Evolutionary conservation across 805 yeast species (phyloP).

Genomic region (Geotrichum ghanense): DNA sequence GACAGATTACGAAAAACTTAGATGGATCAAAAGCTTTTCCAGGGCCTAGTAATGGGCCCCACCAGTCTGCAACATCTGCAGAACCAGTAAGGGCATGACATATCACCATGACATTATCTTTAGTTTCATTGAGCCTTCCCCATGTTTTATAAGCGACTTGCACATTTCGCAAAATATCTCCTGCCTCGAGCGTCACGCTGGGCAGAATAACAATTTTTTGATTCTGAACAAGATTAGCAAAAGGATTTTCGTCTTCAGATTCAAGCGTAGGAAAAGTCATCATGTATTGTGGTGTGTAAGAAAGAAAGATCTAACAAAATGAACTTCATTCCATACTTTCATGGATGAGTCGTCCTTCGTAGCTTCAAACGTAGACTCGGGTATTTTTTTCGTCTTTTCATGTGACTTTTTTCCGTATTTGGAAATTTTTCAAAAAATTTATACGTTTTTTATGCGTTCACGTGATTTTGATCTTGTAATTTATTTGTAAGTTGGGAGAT

Average conservation of each 20-base stretch:
- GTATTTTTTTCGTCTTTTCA: too few relatives aligned
- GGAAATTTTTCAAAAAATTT: too few relatives aligned
- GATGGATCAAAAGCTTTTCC: constrained; percentile 86
- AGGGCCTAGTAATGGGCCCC: constrained; percentile 91
- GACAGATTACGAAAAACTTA: constrained; percentile 72
- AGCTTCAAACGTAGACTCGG: too few relatives aligned
- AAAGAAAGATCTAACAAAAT: not conserved
- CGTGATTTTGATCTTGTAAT: too few relatives aligned
- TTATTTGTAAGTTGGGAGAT: too few relatives aligned
- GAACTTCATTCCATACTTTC: not conserved
- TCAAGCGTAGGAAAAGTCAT: constrained; percentile 7
- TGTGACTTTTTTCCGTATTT: too few relatives aligned
- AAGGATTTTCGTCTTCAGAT: constrained; percentile 42
- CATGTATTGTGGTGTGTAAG: not conserved
- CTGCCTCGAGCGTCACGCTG: constrained; percentile 65
- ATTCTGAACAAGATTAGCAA: constrained; percentile 53
- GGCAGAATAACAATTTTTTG: constrained; percentile 78
- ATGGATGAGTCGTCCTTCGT: not conserved
- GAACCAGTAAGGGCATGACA: constrained; percentile 96
- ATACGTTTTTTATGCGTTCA: too few relatives aligned
- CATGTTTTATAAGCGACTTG: constrained; percentile 95
- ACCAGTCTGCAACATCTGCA: constrained; percentile 93
- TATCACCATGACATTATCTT: constrained; percentile 74
- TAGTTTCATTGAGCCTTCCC: constrained; percentile 68
- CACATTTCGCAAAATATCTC: constrained; percentile 55